phyloP scores from a whole-genome alignment of 805 yeast species.

The Starmerella bombi region DNA sequence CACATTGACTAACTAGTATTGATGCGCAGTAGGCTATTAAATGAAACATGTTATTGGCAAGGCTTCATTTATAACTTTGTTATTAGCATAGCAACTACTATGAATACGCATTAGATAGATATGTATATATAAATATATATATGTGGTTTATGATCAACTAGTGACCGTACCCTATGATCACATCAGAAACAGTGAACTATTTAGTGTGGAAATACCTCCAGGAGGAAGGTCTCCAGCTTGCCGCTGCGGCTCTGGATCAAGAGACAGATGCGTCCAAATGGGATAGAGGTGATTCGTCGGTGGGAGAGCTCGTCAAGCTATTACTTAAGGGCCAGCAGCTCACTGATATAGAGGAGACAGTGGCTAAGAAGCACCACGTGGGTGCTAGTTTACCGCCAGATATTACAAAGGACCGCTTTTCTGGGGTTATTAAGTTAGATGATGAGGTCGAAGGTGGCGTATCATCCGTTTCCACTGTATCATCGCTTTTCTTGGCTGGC shows the following conservation, averaged over 20 bases:
- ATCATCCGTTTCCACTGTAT: neutral
- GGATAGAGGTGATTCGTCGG: constrained; percentile 45
- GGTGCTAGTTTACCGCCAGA: no score
- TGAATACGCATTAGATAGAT: no score
- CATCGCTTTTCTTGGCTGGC: neutral
- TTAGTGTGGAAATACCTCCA: constrained; percentile 86
- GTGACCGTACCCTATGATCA: no score
- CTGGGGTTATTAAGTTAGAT: no score
- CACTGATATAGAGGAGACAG: constrained; percentile 44
- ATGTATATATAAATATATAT: no score
- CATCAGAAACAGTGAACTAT: constrained; percentile 76
- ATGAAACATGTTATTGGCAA: no score
- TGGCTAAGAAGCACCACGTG: constrained; percentile 12
- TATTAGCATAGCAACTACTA: no score
- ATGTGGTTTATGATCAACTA: no score
- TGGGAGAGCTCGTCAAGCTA: constrained; percentile 68
- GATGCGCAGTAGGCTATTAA: no score
- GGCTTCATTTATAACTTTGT: no score
- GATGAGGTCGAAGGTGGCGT: constrained; percentile 27
- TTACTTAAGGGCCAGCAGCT: constrained; percentile 79
- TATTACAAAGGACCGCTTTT: no score
- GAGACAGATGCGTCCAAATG: constrained; percentile 50
- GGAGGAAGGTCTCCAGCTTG: constrained; percentile 51
- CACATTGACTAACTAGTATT: no score
- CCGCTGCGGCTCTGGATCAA: constrained; percentile 70